These are phyloP conservation scores for Bocquillonia castaneifolia DNA, from an alignment of 441 rosid species.

Conservation along the genomic window DNA sequence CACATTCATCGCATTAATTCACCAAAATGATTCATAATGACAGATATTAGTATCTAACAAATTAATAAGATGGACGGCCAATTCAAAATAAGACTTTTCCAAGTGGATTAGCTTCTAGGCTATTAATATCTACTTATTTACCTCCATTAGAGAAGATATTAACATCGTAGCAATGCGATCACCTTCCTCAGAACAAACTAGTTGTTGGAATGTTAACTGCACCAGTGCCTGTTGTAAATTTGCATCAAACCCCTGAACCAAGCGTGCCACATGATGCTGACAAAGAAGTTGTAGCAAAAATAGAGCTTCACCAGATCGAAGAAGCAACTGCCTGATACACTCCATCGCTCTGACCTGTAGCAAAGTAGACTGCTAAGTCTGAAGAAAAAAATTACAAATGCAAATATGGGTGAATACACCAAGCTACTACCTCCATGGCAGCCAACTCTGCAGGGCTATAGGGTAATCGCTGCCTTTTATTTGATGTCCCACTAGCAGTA, in stretches of 20 bases:
- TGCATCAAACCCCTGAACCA: slow-evolving; percentile 81
- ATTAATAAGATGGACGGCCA: background rate
- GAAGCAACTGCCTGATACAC: slow-evolving; percentile 90
- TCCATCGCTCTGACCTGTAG: slow-evolving; percentile 95
- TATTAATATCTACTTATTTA: slow-evolving; percentile 25
- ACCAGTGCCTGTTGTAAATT: slow-evolving; percentile 51
- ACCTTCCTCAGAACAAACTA: slow-evolving; percentile 96
- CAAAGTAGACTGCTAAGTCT: slow-evolving; percentile 10
- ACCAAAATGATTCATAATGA: slow-evolving; percentile 21
- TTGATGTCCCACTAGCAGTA: slow-evolving; percentile 55
- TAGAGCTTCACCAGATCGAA: slow-evolving; percentile 93
- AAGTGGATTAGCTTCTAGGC: slow-evolving; percentile 12
- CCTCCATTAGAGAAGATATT: slow-evolving; percentile 88
- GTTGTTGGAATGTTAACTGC: slow-evolving; percentile 83
- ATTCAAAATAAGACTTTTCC: slow-evolving; percentile 13
- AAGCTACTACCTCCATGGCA: slow-evolving; percentile 70
- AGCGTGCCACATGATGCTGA: slow-evolving; percentile 75
- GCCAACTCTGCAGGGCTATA: slow-evolving; percentile 88
- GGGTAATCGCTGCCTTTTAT: slow-evolving; percentile 78
- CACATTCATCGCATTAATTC: slow-evolving; percentile 21
- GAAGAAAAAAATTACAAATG: slow-evolving; percentile 8
- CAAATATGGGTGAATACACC: slow-evolving; percentile 14
- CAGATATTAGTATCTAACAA: slow-evolving; percentile 8
- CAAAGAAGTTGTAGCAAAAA: slow-evolving; percentile 88
- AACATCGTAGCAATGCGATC: slow-evolving; percentile 82